These are phyloP conservation scores for Biscogniauxia marginata DNA, from an alignment of 2,329 filamentous ascomycete species.

Conservation along the genomic window DNA sequence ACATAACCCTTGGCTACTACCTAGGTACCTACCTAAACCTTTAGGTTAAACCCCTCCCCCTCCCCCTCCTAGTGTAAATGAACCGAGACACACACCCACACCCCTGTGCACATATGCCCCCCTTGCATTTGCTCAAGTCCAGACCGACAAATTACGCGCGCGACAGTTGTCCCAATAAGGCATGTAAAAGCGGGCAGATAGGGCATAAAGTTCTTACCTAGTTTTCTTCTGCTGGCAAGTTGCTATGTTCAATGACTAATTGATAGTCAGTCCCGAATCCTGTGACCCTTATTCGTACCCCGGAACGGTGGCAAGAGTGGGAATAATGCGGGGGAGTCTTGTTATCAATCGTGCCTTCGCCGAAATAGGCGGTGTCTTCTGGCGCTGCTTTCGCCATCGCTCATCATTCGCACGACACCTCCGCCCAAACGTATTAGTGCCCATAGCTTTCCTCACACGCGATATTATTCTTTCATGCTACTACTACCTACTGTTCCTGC, in stretches of 20 bases:
- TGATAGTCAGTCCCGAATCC: too few species aligned
- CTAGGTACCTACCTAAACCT: too few species aligned
- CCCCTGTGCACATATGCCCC: background rate
- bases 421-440: conserved; percentile 8
- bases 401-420: conserved; percentile 23
- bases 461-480: background rate
- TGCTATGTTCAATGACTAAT: too few species aligned
- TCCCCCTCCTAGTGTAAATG: too few species aligned
- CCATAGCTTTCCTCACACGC: background rate
- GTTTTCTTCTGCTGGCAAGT: conserved; percentile 9
- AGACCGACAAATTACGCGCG: conserved; percentile 16
- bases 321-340: conserved; percentile 16
- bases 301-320: too few species aligned
- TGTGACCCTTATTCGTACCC: too few species aligned
- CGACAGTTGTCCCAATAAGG: conserved; percentile 12
- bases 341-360: conserved; percentile 19
- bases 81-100: background rate
- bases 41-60: too few species aligned
- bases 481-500: background rate
- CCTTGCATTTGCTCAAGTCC: conserved; percentile 14
- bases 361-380: conserved; percentile 5
- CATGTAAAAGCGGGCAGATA: conserved; percentile 7
- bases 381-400: conserved; percentile 18
- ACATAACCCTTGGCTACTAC: too few species aligned
- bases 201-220: too few species aligned